phyloP scores from a whole-genome alignment of 768 basidiomycete species.

The Chalciporus pseudorubinellus region DNA sequence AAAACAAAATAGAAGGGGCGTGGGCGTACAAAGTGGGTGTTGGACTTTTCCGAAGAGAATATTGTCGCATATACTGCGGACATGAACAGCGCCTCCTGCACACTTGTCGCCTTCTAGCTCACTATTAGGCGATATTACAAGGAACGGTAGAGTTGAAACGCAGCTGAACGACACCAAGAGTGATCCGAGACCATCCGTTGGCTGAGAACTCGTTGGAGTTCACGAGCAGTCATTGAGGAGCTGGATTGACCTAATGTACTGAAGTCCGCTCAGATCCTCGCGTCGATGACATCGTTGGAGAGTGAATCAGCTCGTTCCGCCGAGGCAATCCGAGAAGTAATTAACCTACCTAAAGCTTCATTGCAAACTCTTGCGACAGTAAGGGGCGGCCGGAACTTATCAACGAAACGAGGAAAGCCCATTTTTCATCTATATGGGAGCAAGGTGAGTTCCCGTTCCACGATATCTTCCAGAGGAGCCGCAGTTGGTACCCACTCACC shows the following conservation, averaged over 20 bases:
- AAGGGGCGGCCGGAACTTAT: constrained; percentile 19
- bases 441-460: not conserved
- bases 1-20: constrained; percentile 23
- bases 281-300: constrained; percentile 1
- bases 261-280: constrained; percentile 6
- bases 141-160: constrained; percentile 15
- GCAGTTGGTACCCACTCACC: not conserved
- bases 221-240: not conserved
- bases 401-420: not conserved
- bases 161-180: constrained; percentile 4
- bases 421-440: not conserved
- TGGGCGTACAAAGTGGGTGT: constrained; percentile 12
- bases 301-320: constrained; percentile 8
- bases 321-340: constrained; percentile 8
- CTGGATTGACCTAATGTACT: not conserved
- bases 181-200: constrained; percentile 18
- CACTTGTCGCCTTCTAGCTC: constrained; percentile 9
- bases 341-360: constrained; percentile 5
- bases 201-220: not conserved
- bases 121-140: constrained; percentile 27
- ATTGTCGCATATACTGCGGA: constrained; percentile 23
- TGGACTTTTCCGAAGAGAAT: constrained; percentile 22
- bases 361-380: not conserved
- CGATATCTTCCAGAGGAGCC: not conserved
- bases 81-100: constrained; percentile 26